Base-by-base conservation (phyloP, 2,329 filamentous ascomycete species). In the Sodiomyces alkalinus region DNA sequence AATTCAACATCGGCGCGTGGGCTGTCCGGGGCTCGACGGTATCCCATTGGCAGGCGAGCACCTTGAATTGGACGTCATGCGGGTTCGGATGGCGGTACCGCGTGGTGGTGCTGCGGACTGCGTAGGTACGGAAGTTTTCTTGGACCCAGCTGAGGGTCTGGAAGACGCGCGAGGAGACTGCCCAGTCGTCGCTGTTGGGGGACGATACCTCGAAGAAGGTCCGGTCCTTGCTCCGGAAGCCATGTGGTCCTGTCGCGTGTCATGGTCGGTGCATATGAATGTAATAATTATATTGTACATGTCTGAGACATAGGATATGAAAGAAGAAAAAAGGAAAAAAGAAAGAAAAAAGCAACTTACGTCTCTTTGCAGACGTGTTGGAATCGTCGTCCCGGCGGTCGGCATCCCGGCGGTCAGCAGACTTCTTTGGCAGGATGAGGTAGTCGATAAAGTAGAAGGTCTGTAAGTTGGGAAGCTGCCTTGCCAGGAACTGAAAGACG, bases 371-470 rank as follows among this genome's bases (percentile, higher is more conserved):
- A n/a, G n/a, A n/a, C n/a, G 18, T 9, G 11, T 2, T 8, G 14
- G 7, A 6, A 19, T 7, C 26, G 4, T 7, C 11, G 8, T 11
- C 4, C 5, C 5, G 22, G 6, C 11, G 17, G 13, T n/a, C n/a
- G n/a, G 7, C 14, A 19, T 12, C 7, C 22, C 12, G 5, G 7
- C n/a, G 15, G 18, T 10, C 8, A n/a, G 17, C 23, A 27, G 20
- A 36, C 6, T 7, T 17, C 26, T 47, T 49, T 6, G 48, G 48
- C 7, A 56, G 34, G 4, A 57, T 51, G 5, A 57, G 42, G 28
- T 56, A 59, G 35, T 62, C 58, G 14, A 62, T 41, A 25, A 62
- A 53, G 33, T 56, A 61, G 23, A 62, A 58, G 2, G 50, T 44
- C 31, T 60, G 49, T 5, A 62, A 42, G 10, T 53, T 56, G 2